A percentile compares a stretch with the other conserved stretches of the same genome.
Conservation (phyloP, 164 flowering plant genomes). For the Tetrastigma voinierianum region DNA sequence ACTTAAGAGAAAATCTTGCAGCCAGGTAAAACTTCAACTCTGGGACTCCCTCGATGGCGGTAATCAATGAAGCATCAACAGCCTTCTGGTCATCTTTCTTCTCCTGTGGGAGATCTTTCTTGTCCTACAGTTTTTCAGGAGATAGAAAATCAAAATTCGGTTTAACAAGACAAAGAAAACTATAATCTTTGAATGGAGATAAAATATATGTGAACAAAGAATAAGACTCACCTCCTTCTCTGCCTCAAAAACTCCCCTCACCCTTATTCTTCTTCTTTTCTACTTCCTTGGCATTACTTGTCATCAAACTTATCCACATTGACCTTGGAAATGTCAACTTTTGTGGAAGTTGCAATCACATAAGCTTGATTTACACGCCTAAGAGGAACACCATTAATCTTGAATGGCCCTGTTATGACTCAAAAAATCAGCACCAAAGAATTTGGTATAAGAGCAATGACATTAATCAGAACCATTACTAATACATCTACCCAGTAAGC, state of each 20-base stretch:
- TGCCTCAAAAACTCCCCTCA: slow-evolving; percentile 86
- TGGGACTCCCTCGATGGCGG: slow-evolving; percentile 53
- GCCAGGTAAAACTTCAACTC: slow-evolving; percentile 67
- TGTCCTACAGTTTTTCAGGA: slow-evolving; percentile 41
- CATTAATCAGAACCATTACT: too few relatives aligned
- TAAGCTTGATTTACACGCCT: slow-evolving; percentile 84
- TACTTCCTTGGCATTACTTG: slow-evolving; percentile 56
- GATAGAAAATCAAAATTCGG: not conserved
- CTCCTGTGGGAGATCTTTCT: slow-evolving; percentile 53
- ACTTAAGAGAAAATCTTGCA: slow-evolving; percentile 65
- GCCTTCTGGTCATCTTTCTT: slow-evolving; percentile 70
- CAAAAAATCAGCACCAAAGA: not conserved
- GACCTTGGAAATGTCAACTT: slow-evolving; percentile 72
- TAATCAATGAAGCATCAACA: slow-evolving; percentile 53
- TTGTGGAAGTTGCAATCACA: slow-evolving; percentile 93
- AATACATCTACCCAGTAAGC: too few relatives aligned
- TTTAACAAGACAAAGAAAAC: not conserved
- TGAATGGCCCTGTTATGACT: slow-evolving; percentile 63
- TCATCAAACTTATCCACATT: slow-evolving; percentile 74
- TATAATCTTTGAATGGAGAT: not conserved
- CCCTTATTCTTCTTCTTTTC: slow-evolving; percentile 72
- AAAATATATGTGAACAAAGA: not conserved
- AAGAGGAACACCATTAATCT: slow-evolving; percentile 86
- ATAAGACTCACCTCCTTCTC: slow-evolving; percentile 66
- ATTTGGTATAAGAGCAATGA: too few relatives aligned